These are phyloP conservation scores for Akebia trifoliata DNA, from an alignment of 164 flowering plant genomes.

Conservation along the genomic window DNA sequence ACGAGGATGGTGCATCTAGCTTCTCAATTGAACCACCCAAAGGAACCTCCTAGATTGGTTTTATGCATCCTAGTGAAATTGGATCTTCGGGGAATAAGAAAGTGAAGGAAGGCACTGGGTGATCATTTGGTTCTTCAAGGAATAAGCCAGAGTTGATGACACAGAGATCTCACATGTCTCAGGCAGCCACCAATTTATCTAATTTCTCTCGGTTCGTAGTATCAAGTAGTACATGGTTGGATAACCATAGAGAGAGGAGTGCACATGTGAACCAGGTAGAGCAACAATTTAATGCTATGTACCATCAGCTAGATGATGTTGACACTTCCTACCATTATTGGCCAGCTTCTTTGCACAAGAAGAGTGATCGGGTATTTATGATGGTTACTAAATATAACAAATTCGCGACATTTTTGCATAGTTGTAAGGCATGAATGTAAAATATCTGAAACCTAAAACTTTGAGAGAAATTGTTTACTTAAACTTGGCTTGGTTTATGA, in stretches of 20 bases:
- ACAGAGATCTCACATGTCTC: conserved; percentile 38
- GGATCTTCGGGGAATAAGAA: conserved; percentile 20
- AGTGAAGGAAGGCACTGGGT: conserved; percentile 17
- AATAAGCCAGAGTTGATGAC: conserved; percentile 32
- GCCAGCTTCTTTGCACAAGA: conserved; percentile 41
- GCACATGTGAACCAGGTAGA: no score
- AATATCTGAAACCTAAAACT: no score
- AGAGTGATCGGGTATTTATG: conserved; percentile 28
- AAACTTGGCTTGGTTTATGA: background rate
- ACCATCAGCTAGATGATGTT: conserved; percentile 32
- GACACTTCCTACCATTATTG: conserved; percentile 36
- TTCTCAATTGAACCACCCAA: conserved; percentile 46
- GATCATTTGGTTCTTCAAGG: conserved; percentile 23
- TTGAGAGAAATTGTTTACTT: no score
- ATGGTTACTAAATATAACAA: conserved; percentile 26
- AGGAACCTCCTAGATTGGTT: conserved; percentile 24
- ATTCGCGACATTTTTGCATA: background rate
- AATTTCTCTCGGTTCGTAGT: conserved; percentile 51
- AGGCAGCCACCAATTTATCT: conserved; percentile 34
- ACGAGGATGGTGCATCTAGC: conserved; percentile 50
- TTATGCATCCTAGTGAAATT: conserved; percentile 22
- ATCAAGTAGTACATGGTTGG: conserved; percentile 39
- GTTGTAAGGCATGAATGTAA: background rate
- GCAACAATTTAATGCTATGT: conserved; percentile 31
- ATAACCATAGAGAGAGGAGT: conserved; percentile 29